Conservation (phyloP, 805 yeast species). For the Tanozyma kutaoensis region DNA sequence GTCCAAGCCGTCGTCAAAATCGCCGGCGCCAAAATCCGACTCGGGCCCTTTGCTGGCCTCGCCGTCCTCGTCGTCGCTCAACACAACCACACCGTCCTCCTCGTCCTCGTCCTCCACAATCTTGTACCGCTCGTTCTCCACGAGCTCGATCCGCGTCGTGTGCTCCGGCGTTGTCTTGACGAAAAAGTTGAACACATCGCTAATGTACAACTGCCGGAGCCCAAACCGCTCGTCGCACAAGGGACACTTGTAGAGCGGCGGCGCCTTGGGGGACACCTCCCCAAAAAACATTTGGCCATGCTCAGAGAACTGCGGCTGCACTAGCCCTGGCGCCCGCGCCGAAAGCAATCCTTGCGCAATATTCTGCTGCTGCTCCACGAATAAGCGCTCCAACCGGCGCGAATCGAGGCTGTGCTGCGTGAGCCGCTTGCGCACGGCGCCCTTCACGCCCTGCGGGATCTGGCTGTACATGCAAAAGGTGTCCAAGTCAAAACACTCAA, state of each 20-base stretch:
- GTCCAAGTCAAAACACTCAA: constrained; percentile 31
- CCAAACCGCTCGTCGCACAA: constrained; percentile 22
- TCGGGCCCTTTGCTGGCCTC: too few relatives aligned
- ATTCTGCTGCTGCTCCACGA: constrained; percentile 4
- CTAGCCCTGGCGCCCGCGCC: constrained; percentile 3
- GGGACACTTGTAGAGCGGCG: constrained; percentile 26
- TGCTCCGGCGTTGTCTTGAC: constrained; percentile 23
- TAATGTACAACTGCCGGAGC: constrained; percentile 19
- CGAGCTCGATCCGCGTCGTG: constrained; percentile 19
- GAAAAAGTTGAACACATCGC: constrained; percentile 27
- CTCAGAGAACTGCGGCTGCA: constrained; percentile 7
- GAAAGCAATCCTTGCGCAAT: constrained; percentile 3
- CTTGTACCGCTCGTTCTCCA: constrained; percentile 19
- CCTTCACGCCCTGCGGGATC: constrained; percentile 14
- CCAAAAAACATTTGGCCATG: constrained; percentile 9
- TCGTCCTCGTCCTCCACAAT: constrained; percentile 14
- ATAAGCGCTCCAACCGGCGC: constrained; percentile 4
- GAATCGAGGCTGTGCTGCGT: constrained; percentile 12
- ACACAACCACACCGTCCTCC: too few relatives aligned
- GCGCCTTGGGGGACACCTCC: constrained; percentile 5
- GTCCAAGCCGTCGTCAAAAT: too few relatives aligned
- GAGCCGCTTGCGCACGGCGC: constrained; percentile 12
- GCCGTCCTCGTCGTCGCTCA: too few relatives aligned
- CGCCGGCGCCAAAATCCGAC: too few relatives aligned
- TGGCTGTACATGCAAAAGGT: constrained; percentile 25